Conservation (phyloP, 2,329 filamentous ascomycete species). For the Atkinsonella hypoxylon region DNA sequence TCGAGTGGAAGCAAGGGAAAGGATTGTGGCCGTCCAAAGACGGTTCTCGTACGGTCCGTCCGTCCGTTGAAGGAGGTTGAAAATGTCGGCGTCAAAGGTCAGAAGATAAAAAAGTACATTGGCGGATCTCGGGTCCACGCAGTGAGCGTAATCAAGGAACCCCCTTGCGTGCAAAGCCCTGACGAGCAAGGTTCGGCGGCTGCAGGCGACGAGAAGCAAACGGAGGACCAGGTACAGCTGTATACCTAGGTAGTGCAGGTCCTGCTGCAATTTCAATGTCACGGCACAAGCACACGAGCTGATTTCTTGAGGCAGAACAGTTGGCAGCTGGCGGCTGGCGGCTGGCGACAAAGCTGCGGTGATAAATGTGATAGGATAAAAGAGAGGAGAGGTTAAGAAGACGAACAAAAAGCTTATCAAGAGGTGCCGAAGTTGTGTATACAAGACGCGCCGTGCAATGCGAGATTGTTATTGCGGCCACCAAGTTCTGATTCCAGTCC, state of each 20-base stretch:
- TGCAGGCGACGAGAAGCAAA: slow-evolving; percentile 2
- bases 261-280: slow-evolving; percentile 2
- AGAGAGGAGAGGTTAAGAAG: neutral
- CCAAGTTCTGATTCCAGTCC: no score
- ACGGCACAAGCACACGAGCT: neutral
- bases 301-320: neutral
- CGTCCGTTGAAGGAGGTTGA: neutral
- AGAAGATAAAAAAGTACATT: neutral
- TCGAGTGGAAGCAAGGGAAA: neutral
- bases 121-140: neutral
- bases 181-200: neutral
- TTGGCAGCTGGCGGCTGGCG: neutral
- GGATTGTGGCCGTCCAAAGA: slow-evolving; percentile 1
- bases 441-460: neutral
- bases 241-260: neutral
- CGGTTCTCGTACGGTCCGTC: slow-evolving; percentile 1
- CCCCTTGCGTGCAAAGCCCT: slow-evolving; percentile 1
- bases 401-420: neutral
- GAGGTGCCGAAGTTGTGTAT: neutral
- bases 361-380: neutral
- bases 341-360: neutral
- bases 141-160: neutral
- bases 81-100: neutral
- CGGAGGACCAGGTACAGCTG: neutral
- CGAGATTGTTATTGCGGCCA: neutral